These are phyloP conservation scores for Syncephalastrum monosporum DNA, from an alignment of 371 early-diverging fungal species.

Conservation along the genomic window DNA sequence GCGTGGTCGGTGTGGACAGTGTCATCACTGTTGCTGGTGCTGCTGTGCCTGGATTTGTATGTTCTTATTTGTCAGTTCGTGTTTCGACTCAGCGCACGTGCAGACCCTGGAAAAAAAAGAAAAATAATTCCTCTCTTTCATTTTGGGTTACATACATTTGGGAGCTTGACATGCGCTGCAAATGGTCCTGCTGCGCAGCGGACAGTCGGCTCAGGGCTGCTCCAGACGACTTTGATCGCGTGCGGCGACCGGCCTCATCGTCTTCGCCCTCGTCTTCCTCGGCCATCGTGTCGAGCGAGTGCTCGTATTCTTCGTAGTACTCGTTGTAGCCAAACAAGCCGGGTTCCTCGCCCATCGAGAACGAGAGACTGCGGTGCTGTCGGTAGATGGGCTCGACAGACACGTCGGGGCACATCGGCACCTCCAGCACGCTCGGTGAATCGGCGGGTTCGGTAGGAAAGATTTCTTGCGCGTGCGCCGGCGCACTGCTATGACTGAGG, in stretches of 20 bases:
- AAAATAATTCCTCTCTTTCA: too few relatives aligned
- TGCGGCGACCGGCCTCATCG: slow-evolving; percentile 17
- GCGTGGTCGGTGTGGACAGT: slow-evolving; percentile 5
- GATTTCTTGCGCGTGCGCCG: neutral
- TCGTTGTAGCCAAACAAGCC: slow-evolving; percentile 24
- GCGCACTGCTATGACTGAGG: neutral
- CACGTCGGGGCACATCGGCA: slow-evolving; percentile 26
- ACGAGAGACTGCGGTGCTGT: slow-evolving; percentile 28
- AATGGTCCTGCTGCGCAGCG: slow-evolving; percentile 23
- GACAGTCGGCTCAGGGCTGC: slow-evolving; percentile 46
- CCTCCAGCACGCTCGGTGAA: slow-evolving; percentile 8
- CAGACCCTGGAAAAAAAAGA: too few relatives aligned
- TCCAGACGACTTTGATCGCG: slow-evolving; percentile 46
- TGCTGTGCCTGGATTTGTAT: too few relatives aligned
- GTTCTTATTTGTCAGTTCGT: neutral
- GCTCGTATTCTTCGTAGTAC: slow-evolving; percentile 14
- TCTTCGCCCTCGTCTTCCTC: slow-evolving; percentile 40
- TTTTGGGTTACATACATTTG: too few relatives aligned
- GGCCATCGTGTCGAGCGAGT: slow-evolving; percentile 36
- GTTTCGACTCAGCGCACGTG: neutral
- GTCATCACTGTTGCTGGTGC: neutral
- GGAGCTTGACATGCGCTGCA: too few relatives aligned
- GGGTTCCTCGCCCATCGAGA: slow-evolving; percentile 30
- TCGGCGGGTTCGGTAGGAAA: slow-evolving; percentile 3
- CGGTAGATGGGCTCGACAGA: slow-evolving; percentile 24